A percentile compares a stretch with the other conserved stretches of the same genome.
These are phyloP conservation scores for Tetrapisispora namnaoensis DNA, from an alignment of 805 yeast species.

Conservation along the genomic window DNA sequence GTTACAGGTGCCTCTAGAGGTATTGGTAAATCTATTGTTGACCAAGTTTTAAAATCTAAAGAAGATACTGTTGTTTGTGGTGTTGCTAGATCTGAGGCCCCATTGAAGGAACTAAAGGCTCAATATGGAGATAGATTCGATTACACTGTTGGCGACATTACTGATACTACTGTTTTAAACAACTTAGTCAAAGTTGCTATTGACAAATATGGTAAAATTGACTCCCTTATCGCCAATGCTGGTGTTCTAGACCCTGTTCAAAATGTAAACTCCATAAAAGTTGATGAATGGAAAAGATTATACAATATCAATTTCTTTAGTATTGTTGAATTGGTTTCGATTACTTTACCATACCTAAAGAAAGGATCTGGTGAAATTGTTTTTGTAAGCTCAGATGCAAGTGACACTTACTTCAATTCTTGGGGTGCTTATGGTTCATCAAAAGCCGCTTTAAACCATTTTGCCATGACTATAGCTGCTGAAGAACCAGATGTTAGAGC, in stretches of 20 bases:
- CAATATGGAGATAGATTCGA: conserved; percentile 45
- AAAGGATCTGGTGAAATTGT: conserved; percentile 51
- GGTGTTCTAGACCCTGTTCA: conserved; percentile 77
- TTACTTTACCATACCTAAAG: conserved; percentile 48
- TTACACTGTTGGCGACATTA: conserved; percentile 51
- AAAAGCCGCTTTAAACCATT: conserved; percentile 82
- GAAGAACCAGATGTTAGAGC: conserved; percentile 49
- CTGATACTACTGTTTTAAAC: conserved; percentile 30
- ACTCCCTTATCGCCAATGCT: conserved; percentile 67
- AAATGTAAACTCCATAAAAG: conserved; percentile 31
- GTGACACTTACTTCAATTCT: conserved; percentile 35
- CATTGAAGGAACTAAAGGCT: conserved; percentile 35
- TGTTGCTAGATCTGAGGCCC: conserved; percentile 55
- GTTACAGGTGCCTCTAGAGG: conserved; percentile 65
- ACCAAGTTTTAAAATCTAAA: conserved; percentile 33
- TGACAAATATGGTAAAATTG: conserved; percentile 44
- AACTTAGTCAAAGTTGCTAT: conserved; percentile 39
- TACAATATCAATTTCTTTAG: conserved; percentile 76
- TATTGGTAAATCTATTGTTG: conserved; percentile 67
- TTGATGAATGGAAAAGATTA: conserved; percentile 48
- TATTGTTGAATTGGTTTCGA: conserved; percentile 47
- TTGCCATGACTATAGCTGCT: conserved; percentile 54
- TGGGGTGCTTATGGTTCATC: conserved; percentile 93
- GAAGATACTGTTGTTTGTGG: conserved; percentile 43
- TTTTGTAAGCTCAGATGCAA: conserved; percentile 84